A percentile compares a stretch with the other conserved stretches of the same genome.
Conservation (phyloP, 129 eudicot species). For the Kitagawia praeruptora region DNA sequence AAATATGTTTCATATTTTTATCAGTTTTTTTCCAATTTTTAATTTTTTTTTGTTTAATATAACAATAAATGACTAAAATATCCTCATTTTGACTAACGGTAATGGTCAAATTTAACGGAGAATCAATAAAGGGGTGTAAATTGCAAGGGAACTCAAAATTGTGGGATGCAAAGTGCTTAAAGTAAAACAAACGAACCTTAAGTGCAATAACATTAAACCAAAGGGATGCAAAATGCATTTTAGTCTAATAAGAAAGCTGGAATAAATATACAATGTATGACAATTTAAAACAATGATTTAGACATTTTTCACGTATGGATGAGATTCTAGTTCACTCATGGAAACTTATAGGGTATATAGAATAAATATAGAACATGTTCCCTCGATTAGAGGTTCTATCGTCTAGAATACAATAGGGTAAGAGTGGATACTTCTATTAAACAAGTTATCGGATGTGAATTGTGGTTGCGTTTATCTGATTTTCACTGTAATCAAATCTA, state of each 20-base stretch:
- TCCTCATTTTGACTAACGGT: too few relatives aligned
- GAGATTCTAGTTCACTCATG: background rate
- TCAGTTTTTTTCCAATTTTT: too few relatives aligned
- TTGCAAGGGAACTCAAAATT: too few relatives aligned
- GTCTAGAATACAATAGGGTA: background rate
- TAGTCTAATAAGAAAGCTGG: background rate
- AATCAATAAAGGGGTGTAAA: too few relatives aligned
- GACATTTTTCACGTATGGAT: background rate
- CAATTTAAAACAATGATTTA: background rate
- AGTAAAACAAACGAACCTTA: too few relatives aligned
- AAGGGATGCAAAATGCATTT: too few relatives aligned
- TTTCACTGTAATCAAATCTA: background rate
- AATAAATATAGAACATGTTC: background rate
- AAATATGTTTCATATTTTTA: too few relatives aligned
- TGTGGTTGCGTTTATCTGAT: background rate
- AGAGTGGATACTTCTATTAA: background rate
- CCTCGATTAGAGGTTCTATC: background rate
- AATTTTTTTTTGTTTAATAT: too few relatives aligned
- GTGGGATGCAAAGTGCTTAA: too few relatives aligned
- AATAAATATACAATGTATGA: background rate
- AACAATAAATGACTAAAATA: too few relatives aligned
- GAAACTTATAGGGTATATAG: background rate
- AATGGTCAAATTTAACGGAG: too few relatives aligned
- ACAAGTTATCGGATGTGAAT: background rate
- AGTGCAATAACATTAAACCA: too few relatives aligned